A percentile compares a stretch with the other conserved stretches of the same genome.
phyloP scores from a whole-genome alignment of 768 basidiomycete species.

The Podaxis carcinomalis region DNA sequence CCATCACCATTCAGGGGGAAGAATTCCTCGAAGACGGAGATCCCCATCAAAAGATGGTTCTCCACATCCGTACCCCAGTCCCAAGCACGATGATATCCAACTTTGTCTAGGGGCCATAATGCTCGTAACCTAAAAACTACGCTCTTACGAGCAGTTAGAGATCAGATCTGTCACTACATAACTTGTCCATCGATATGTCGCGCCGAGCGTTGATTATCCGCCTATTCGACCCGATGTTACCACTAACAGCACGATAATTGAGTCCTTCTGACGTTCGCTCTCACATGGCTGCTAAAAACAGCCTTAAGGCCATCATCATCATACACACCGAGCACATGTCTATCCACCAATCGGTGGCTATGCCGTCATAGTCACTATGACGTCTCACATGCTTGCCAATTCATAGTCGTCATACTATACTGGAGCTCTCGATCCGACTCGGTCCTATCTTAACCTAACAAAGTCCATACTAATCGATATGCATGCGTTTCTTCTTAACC shows the following conservation, averaged over 20 bases:
- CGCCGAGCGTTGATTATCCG: not conserved
- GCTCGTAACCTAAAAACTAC: not conserved
- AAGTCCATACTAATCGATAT: no score
- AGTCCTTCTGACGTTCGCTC: not conserved
- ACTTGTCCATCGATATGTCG: not conserved
- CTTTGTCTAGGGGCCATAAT: not conserved
- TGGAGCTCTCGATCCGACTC: no score
- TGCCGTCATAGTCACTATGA: no score
- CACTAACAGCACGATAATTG: not conserved
- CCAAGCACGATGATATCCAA: not conserved
- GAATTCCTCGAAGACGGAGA: slow-evolving; percentile 82
- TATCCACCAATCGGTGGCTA: no score
- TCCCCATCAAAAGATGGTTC: slow-evolving; percentile 82
- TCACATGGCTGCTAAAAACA: not conserved
- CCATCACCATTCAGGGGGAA: slow-evolving; percentile 42
- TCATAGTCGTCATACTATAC: no score
- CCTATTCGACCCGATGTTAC: not conserved
- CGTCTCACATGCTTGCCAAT: no score
- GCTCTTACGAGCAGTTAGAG: not conserved
- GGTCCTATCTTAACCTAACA: no score
- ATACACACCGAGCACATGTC: not conserved
- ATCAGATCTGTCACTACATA: not conserved
- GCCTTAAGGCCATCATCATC: not conserved
- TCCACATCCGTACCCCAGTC: slow-evolving; percentile 42
- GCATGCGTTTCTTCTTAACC: no score